Evolutionary conservation across 306 rosid genomes (phyloP).

Genomic region (Begonia masoniana): DNA sequence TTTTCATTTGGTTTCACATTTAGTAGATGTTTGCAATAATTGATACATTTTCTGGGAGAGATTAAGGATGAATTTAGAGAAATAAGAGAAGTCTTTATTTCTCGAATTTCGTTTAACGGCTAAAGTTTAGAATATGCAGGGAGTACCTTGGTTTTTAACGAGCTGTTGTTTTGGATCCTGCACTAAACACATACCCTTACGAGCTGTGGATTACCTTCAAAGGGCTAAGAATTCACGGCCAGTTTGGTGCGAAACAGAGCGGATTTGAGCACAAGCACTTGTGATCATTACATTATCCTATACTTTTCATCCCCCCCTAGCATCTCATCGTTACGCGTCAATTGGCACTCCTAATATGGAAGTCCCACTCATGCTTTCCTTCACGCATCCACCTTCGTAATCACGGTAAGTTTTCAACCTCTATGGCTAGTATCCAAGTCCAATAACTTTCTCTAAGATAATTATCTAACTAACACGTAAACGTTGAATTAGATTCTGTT

Average conservation of each 20-base stretch:
- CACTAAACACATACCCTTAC: constrained; percentile 78
- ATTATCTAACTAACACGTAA: no score
- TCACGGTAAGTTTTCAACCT: constrained; percentile 39
- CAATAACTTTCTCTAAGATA: no score
- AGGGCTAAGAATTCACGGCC: constrained; percentile 73
- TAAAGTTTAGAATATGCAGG: background rate
- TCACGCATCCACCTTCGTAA: constrained; percentile 51
- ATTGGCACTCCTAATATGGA: constrained; percentile 41
- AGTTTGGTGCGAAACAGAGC: constrained; percentile 49
- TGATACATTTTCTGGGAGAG: no score
- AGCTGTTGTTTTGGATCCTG: constrained; percentile 99
- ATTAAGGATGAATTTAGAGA: no score
- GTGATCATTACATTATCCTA: constrained; percentile 69
- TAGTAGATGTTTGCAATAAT: no score
- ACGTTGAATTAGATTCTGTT: no score
- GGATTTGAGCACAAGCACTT: constrained; percentile 95
- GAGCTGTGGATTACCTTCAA: constrained; percentile 96
- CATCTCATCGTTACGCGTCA: constrained; percentile 53
- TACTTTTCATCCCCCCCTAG: constrained; percentile 69
- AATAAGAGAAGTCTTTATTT: no score
- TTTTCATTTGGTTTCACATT: no score
- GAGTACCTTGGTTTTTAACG: constrained; percentile 76
- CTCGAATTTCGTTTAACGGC: no score
- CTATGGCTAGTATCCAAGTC: no score
- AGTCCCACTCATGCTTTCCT: constrained; percentile 29